Conservation (phyloP, 192 early-diverging fungal species). For the Umbelopsis sp. region DNA sequence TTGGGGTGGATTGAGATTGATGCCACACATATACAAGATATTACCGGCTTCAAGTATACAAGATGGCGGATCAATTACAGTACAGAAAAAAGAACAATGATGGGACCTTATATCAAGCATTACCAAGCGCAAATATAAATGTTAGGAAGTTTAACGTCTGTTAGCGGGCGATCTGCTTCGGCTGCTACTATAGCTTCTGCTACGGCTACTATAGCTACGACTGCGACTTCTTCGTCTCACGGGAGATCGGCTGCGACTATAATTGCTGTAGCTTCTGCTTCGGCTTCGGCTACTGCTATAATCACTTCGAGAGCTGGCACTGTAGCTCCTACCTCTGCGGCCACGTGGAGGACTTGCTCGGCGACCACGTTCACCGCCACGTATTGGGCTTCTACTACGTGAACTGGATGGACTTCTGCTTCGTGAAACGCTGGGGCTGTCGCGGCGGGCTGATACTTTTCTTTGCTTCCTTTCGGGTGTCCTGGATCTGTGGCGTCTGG, state of each 20-base stretch:
- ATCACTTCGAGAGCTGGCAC: slow-evolving; percentile 23
- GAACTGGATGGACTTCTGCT: neutral
- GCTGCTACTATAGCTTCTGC: slow-evolving; percentile 18
- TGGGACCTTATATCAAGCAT: neutral
- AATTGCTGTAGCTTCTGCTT: slow-evolving; percentile 4
- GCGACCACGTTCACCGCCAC: slow-evolving; percentile 24
- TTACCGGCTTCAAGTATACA: too few relatives aligned
- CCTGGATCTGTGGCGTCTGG: neutral
- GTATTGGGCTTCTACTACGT: slow-evolving; percentile 1
- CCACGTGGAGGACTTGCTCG: slow-evolving; percentile 14
- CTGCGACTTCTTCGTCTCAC: slow-evolving; percentile 13
- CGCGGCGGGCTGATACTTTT: neutral
- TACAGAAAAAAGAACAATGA: too few relatives aligned
- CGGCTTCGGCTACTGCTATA: slow-evolving; percentile 27
- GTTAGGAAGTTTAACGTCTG: neutral
- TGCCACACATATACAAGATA: too few relatives aligned
- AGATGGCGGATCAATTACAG: too few relatives aligned
- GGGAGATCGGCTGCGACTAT: neutral
- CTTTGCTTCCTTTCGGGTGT: neutral
- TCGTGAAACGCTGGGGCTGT: neutral
- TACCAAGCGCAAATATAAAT: too few relatives aligned
- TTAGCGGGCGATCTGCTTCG: neutral
- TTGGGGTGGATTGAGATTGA: too few relatives aligned
- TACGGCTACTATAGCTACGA: slow-evolving; percentile 26
- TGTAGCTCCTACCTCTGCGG: slow-evolving; percentile 14